These are phyloP conservation scores for Eimeria maxima DNA, from an alignment of 169 alveolate species.

Conservation along the genomic window DNA sequence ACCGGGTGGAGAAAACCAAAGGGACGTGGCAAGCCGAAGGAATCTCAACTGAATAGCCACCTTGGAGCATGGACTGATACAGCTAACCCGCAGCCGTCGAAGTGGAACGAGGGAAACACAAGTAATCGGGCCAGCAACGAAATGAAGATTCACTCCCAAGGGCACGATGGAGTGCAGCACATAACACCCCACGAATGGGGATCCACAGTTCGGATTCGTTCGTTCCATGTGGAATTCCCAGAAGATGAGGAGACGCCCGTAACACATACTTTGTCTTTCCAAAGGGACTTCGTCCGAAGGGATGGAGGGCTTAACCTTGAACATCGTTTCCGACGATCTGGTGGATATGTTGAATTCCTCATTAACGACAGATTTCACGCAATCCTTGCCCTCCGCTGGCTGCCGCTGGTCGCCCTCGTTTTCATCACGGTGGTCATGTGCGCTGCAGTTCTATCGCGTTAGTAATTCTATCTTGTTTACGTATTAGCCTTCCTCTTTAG, in stretches of 20 bases:
- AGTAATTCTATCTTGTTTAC: background rate
- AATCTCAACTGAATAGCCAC: background rate
- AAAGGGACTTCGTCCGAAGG: slow-evolving; percentile 47
- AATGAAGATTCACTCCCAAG: slow-evolving; percentile 63
- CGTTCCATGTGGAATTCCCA: slow-evolving; percentile 76
- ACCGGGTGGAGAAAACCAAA: background rate
- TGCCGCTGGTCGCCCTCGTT: slow-evolving; percentile 81
- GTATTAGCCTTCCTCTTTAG: background rate
- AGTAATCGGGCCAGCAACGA: background rate
- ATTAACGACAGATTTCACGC: slow-evolving; percentile 81
- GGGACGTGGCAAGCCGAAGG: background rate
- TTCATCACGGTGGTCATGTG: slow-evolving; percentile 77
- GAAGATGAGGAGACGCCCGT: slow-evolving; percentile 71
- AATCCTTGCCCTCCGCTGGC: slow-evolving; percentile 81
- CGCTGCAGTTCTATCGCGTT: slow-evolving; percentile 77
- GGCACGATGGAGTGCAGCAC: slow-evolving; percentile 24
- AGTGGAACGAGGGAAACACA: slow-evolving; percentile 7
- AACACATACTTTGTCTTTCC: slow-evolving; percentile 63
- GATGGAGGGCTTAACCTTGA: slow-evolving; percentile 78
- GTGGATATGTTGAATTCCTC: slow-evolving; percentile 77
- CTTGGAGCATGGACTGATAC: background rate
- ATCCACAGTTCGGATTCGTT: slow-evolving; percentile 41
- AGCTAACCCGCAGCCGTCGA: background rate
- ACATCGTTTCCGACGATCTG: slow-evolving; percentile 74
- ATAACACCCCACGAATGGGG: slow-evolving; percentile 16